These are phyloP conservation scores for Cercophora samala DNA, from an alignment of 495 filamentous ascomycete species.

Conservation along the genomic window DNA sequence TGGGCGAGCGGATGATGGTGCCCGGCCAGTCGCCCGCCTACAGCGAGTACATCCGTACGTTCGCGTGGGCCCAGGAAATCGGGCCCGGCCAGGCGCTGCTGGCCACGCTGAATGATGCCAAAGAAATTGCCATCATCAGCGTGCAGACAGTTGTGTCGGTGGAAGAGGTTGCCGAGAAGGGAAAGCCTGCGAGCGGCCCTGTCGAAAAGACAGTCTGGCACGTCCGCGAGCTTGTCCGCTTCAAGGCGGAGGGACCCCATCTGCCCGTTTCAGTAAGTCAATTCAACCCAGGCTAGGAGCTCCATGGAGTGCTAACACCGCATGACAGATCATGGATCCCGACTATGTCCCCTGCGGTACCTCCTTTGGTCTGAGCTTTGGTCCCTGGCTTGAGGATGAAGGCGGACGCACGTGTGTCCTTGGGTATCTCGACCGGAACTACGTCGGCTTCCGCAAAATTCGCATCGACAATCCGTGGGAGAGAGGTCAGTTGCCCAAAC, in stretches of 20 bases:
- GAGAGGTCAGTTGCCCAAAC: conserved; percentile 22
- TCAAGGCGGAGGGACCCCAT: conserved; percentile 45
- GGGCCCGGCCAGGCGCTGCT: conserved; percentile 37
- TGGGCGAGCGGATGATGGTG: conserved; percentile 47
- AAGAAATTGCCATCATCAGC: conserved; percentile 43
- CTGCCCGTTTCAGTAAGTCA: conserved; percentile 32
- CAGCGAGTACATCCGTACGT: conserved; percentile 41
- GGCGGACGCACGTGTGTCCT: conserved; percentile 34
- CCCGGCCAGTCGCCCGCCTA: conserved; percentile 34
- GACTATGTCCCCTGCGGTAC: conserved; percentile 41
- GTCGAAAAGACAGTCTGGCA: conserved; percentile 37
- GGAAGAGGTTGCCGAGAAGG: conserved; percentile 18
- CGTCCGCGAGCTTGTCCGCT: conserved; percentile 42
- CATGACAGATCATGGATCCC: conserved; percentile 32
- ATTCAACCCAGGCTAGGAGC: not conserved
- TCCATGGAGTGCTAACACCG: not conserved
- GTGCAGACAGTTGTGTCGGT: conserved; percentile 31
- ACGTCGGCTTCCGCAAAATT: conserved; percentile 46
- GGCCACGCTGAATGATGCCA: conserved; percentile 42
- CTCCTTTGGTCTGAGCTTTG: conserved; percentile 45
- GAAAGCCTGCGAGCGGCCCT: conserved; percentile 5
- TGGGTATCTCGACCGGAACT: conserved; percentile 41
- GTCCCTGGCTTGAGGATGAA: conserved; percentile 39
- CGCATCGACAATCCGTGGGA: conserved; percentile 29
- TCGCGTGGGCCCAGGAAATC: conserved; percentile 47